Evolutionary conservation across 805 yeast species (phyloP).

Genomic region (Sugiyamaella boreocaroliniensis): DNA sequence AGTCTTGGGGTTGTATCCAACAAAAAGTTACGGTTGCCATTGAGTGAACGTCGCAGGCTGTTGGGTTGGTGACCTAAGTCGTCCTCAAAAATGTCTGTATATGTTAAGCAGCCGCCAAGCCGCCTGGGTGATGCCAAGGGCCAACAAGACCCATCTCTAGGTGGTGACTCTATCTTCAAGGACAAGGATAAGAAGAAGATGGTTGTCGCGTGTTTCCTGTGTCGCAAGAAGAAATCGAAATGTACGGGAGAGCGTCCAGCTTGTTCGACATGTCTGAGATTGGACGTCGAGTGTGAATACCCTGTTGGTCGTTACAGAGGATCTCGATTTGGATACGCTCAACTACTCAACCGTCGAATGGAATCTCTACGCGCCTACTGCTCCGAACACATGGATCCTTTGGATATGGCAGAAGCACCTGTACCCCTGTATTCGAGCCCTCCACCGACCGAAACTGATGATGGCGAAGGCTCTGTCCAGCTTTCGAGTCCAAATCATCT

Average conservation of each 20-base stretch:
- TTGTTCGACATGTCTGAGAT: constrained; percentile 30
- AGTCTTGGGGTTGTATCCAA: no score
- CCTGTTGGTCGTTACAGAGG: constrained; percentile 33
- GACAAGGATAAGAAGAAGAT: constrained; percentile 22
- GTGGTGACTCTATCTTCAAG: background rate
- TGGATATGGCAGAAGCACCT: background rate
- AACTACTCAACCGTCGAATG: constrained; percentile 25
- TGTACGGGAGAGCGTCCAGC: constrained; percentile 35
- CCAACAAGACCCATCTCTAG: background rate
- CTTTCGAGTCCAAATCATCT: background rate
- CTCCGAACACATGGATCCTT: background rate
- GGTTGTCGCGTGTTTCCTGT: constrained; percentile 31
- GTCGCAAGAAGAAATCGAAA: constrained; percentile 33
- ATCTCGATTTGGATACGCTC: constrained; percentile 31
- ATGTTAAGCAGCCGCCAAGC: background rate
- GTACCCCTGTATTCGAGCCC: background rate
- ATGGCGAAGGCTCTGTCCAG: no score
- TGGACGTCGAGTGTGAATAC: constrained; percentile 30
- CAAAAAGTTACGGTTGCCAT: no score
- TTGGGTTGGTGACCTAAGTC: no score
- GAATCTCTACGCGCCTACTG: constrained; percentile 10
- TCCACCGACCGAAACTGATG: no score
- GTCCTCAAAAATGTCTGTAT: background rate
- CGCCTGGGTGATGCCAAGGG: background rate
- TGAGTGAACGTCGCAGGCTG: no score